phyloP scores from a whole-genome alignment of 2,329 filamentous ascomycete species.

The Trichoderma endophyticum region DNA sequence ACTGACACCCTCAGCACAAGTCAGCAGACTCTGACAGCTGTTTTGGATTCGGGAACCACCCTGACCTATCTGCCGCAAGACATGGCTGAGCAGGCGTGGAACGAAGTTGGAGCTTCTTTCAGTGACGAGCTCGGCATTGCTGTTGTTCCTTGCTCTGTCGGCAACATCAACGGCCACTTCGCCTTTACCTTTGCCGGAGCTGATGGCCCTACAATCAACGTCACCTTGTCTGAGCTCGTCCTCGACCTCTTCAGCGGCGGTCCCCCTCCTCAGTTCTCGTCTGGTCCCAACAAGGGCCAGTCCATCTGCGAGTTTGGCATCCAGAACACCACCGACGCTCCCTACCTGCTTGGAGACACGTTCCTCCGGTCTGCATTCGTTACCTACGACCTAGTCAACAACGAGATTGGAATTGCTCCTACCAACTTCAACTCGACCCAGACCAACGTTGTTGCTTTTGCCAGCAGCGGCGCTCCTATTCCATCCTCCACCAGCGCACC shows the following conservation, averaged over 20 bases:
- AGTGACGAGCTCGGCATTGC: constrained; percentile 36
- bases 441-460: constrained; percentile 49
- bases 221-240: constrained; percentile 57
- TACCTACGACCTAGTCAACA: constrained; percentile 58
- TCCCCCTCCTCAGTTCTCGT: constrained; percentile 34
- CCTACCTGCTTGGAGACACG: constrained; percentile 54
- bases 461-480: constrained; percentile 47
- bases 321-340: constrained; percentile 43
- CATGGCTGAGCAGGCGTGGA: constrained; percentile 52
- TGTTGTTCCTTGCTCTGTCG: constrained; percentile 50
- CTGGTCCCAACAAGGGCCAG: constrained; percentile 44
- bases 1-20: constrained; percentile 44
- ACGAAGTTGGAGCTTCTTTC: constrained; percentile 53
- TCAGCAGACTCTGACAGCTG: constrained; percentile 52
- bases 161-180: constrained; percentile 46
- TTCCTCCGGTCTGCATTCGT: constrained; percentile 60
- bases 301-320: constrained; percentile 56
- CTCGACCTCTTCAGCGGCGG: constrained; percentile 41
- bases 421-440: constrained; percentile 54
- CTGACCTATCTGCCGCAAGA: constrained; percentile 66
- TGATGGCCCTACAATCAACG: constrained; percentile 47
- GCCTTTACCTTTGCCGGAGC: constrained; percentile 52
- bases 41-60: constrained; percentile 74
- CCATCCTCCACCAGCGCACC: constrained; percentile 47
- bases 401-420: constrained; percentile 52